Evolutionary conservation across 768 basidiomycete species (phyloP).

Genomic region (Coprinellus micaceus): DNA sequence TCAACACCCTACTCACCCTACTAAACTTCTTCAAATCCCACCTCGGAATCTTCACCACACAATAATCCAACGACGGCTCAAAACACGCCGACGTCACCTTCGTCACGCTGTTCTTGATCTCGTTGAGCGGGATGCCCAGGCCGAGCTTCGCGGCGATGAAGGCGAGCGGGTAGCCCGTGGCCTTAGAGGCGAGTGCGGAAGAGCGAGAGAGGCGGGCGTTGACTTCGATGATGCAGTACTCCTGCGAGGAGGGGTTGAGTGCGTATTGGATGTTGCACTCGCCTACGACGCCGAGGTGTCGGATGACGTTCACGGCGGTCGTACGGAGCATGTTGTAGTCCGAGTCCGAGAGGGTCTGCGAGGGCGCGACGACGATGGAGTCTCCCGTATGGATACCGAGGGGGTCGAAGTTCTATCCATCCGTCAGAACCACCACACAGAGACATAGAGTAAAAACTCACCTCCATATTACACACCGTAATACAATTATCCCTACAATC

Average conservation of each 20-base stretch:
- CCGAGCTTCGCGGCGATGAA: slow-evolving; percentile 99
- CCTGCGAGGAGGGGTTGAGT: slow-evolving; percentile 88
- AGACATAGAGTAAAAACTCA: slow-evolving; percentile 33
- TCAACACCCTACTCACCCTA: slow-evolving; percentile 85
- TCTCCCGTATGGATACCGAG: slow-evolving; percentile 98
- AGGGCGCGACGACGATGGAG: slow-evolving; percentile 96
- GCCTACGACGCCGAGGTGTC: slow-evolving; percentile 96
- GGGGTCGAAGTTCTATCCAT: slow-evolving; percentile 90
- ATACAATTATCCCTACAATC: slow-evolving; percentile 99
- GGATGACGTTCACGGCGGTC: slow-evolving; percentile 96
- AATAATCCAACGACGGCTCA: slow-evolving; percentile 95
- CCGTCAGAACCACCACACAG: not conserved
- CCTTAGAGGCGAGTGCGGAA: slow-evolving; percentile 96
- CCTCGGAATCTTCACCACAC: slow-evolving; percentile 97
- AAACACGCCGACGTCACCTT: slow-evolving; percentile 97
- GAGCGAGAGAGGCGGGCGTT: slow-evolving; percentile 98
- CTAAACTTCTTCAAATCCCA: slow-evolving; percentile 99
- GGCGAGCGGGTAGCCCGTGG: slow-evolving; percentile 95
- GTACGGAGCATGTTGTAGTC: slow-evolving; percentile 99
- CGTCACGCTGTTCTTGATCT: slow-evolving; percentile 96
- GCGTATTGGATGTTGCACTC: slow-evolving; percentile 99
- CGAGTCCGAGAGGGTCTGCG: slow-evolving; percentile 97
- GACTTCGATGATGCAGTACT: slow-evolving; percentile 98
- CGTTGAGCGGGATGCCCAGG: slow-evolving; percentile 94
- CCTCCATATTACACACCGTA: slow-evolving; percentile 99